A percentile compares a stretch with the other conserved stretches of the same genome.
phyloP scores from a whole-genome alignment of 148 eudicot genomes.

The Heliosperma pusillum region DNA sequence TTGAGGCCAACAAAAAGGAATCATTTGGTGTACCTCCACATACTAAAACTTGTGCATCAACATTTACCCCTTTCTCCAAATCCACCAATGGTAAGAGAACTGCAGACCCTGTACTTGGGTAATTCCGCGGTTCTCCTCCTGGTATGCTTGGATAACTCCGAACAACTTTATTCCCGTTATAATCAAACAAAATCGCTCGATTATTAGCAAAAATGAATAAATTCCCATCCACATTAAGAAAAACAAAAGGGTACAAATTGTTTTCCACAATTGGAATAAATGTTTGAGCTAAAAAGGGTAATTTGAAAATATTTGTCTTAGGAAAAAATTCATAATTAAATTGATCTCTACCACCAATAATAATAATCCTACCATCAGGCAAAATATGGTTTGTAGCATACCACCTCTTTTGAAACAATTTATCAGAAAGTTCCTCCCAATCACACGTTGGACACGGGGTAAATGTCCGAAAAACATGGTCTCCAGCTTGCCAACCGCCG shows the following conservation, averaged over 20 bases:
- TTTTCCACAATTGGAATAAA: slow-evolving; percentile 33
- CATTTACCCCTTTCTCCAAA: not conserved
- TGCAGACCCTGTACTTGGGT: slow-evolving; percentile 69
- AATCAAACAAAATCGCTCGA: slow-evolving; percentile 57
- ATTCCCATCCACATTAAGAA: slow-evolving; percentile 57
- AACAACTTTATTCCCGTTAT: slow-evolving; percentile 29
- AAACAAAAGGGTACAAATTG: slow-evolving; percentile 68
- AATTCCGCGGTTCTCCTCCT: slow-evolving; percentile 56
- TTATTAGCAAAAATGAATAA: slow-evolving; percentile 70
- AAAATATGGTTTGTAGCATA: slow-evolving; percentile 42
- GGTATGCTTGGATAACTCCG: slow-evolving; percentile 50
- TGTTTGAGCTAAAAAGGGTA: slow-evolving; percentile 49
- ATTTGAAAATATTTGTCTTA: slow-evolving; percentile 16
- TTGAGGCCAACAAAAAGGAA: slow-evolving; percentile 20
- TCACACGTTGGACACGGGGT: slow-evolving; percentile 46
- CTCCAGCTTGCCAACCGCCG: slow-evolving; percentile 67
- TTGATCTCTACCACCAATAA: slow-evolving; percentile 57
- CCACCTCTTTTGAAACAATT: slow-evolving; percentile 21
- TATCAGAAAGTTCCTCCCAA: slow-evolving; percentile 42
- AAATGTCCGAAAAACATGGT: slow-evolving; percentile 40
- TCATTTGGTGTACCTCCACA: slow-evolving; percentile 63
- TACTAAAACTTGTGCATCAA: slow-evolving; percentile 30
- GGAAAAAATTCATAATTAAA: slow-evolving; percentile 70
- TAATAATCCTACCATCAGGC: slow-evolving; percentile 56
- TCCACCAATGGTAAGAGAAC: slow-evolving; percentile 56